These are phyloP conservation scores for Gymnopilus junonius DNA, from an alignment of 768 basidiomycete species.

Conservation along the genomic window DNA sequence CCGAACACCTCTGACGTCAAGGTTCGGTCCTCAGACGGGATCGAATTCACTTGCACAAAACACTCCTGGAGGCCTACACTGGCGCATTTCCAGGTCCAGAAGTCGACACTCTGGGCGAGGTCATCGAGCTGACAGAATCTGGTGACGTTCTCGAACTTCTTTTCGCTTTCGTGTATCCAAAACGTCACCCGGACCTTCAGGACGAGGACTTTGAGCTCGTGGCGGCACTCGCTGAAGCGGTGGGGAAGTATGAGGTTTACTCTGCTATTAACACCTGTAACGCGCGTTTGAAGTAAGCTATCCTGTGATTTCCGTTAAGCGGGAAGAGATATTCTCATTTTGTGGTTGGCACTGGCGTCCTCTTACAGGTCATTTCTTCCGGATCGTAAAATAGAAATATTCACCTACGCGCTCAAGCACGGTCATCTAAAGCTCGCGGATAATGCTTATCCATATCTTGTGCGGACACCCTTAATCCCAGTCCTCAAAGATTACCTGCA, in stretches of 20 bases:
- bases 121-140: slow-evolving; percentile 25
- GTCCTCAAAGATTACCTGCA: slow-evolving; percentile 22
- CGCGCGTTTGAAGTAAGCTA: slow-evolving; percentile 15
- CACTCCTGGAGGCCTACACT: slow-evolving; percentile 24
- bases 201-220: slow-evolving; percentile 17
- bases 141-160: slow-evolving; percentile 28
- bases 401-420: slow-evolving; percentile 30
- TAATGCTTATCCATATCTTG: slow-evolving; percentile 23
- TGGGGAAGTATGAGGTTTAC: slow-evolving; percentile 26
- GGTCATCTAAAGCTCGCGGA: slow-evolving; percentile 25
- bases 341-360: not conserved
- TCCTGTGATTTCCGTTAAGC: not conserved
- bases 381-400: slow-evolving; percentile 23
- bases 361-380: slow-evolving; percentile 8
- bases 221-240: slow-evolving; percentile 23
- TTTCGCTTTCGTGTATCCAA: slow-evolving; percentile 32
- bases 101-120: slow-evolving; percentile 21
- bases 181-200: slow-evolving; percentile 25
- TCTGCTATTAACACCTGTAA: slow-evolving; percentile 23
- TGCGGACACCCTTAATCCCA: slow-evolving; percentile 18
- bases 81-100: slow-evolving; percentile 27
- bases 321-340: not conserved
- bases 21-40: slow-evolving; percentile 25
- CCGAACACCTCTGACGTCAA: slow-evolving; percentile 6
- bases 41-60: slow-evolving; percentile 28